Percentiles rank a stretch among this genome's conserved stretches.
Conservation (phyloP, 257 asterid species). For the Buddleja alternifolia region DNA sequence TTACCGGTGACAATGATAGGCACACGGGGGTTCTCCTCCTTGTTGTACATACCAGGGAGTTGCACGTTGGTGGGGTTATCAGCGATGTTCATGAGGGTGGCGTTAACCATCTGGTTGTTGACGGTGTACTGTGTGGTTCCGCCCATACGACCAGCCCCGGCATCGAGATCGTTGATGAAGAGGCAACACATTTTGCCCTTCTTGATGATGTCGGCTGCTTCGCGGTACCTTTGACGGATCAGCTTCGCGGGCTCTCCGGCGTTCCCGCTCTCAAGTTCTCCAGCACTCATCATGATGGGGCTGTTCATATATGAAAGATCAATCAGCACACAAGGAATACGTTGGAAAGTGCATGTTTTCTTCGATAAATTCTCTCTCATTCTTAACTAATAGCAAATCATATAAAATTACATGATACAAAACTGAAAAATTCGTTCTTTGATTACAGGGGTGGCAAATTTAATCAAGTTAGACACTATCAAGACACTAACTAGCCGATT, state of each 20-base stretch:
- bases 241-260: conserved; percentile 81
- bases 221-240: conserved; percentile 72
- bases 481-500: too few relatives aligned
- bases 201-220: conserved; percentile 78
- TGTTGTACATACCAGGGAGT: conserved; percentile 97
- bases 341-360: too few relatives aligned
- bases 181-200: conserved; percentile 88
- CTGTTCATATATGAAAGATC: conserved; percentile 33
- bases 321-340: too few relatives aligned
- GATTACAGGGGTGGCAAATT: too few relatives aligned
- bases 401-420: too few relatives aligned
- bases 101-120: conserved; percentile 93
- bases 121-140: conserved; percentile 93
- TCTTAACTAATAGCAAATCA: too few relatives aligned
- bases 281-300: conserved; percentile 94
- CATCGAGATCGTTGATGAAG: conserved; percentile 88
- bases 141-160: conserved; percentile 90
- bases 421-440: too few relatives aligned
- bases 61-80: conserved; percentile 88
- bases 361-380: too few relatives aligned
- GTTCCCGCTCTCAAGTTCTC: conserved; percentile 74
- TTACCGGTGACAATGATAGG: conserved; percentile 85
- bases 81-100: conserved; percentile 95
- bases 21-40: conserved; percentile 82
- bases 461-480: too few relatives aligned